These are phyloP conservation scores for Exophiala sideris DNA, from an alignment of 2,329 filamentous ascomycete genomes.

Conservation along the genomic window DNA sequence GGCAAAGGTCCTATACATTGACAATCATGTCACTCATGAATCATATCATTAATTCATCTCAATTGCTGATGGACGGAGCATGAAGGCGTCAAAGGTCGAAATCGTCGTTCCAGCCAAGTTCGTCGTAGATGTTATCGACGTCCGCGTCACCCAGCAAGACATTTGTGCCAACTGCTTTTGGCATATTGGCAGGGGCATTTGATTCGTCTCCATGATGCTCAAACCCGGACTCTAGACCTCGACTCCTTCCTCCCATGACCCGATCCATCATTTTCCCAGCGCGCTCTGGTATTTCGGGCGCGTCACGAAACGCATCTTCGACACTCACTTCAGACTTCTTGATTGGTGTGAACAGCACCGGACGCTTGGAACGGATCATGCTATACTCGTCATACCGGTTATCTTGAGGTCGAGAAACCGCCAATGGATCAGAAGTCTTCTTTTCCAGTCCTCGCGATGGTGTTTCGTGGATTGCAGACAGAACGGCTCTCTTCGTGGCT, in stretches of 20 bases:
- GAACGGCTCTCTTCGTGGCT: conserved; percentile 24
- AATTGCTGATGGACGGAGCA: no score
- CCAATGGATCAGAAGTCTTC: conserved; percentile 22
- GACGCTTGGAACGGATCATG: conserved; percentile 21
- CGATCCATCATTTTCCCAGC: conserved; percentile 30
- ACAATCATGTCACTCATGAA: no score
- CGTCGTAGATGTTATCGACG: conserved; percentile 39
- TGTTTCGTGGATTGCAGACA: conserved; percentile 37
- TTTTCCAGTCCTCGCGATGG: conserved; percentile 37
- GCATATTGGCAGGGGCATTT: not conserved
- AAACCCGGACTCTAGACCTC: conserved; percentile 31
- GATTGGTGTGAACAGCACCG: conserved; percentile 26
- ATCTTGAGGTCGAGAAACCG: not conserved
- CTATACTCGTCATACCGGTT: conserved; percentile 14
- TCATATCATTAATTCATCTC: no score
- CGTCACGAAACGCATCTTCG: conserved; percentile 30
- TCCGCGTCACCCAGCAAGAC: conserved; percentile 3
- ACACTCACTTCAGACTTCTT: conserved; percentile 21
- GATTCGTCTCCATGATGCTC: conserved; percentile 20
- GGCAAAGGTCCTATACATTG: not conserved
- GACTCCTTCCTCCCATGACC: conserved; percentile 22
- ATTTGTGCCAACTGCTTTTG: not conserved
- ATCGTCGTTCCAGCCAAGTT: conserved; percentile 44
- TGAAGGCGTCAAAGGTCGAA: conserved; percentile 33
- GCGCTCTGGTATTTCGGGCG: conserved; percentile 30